Evolutionary conservation across 345 rosid genomes (phyloP), one percentile per base, ranked within the genome.

Genomic region (Laguncularia racemosa): DNA sequence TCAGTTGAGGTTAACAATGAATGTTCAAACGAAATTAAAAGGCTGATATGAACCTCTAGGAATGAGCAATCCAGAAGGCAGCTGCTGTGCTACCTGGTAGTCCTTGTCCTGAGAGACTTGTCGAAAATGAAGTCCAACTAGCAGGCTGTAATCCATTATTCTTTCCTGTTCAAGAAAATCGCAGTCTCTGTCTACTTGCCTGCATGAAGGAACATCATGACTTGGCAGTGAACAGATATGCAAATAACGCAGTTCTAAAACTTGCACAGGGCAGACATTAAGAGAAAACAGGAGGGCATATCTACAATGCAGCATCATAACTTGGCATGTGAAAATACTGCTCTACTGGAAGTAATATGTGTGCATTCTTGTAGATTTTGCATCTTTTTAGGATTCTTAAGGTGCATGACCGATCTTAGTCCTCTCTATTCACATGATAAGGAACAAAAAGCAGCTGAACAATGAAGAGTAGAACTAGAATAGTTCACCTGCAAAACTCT

Each of bases 171-270:
- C 95, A 57, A 93, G 96, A 46, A 93, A 82, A 43, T 89, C 99
- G 60, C 97, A 93, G 63, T 93, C 99, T 69, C 80, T 78, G 61
- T 85, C 97, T 47, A 89, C 90, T 87, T 93, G 97, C 78, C 97
- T 93, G 96, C 66, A 73, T 8, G 47, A 51, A 20, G 19, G 18
- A 21, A 44, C 49, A 50, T 43, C 54, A 51, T 51, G 26, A 21
- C 14, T 19, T 14, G 20, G 26, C 14, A 5, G 28, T 14, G 33
- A 58, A 33, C 40, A 6, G 40, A 9, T 33, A 33, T 7, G 40
- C 40, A 6, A 33, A 33, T 33, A 33, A 9, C 40, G 9, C 9
- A 10, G 40, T 33, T 33, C 40, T 7, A 33, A 33, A 33, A 33
- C 7, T 7, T 33, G 40, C 40, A 6, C 1, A 23, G 28, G 3